Evolutionary conservation across 495 filamentous ascomycete species (phyloP).

Genomic region (Aspergillus sclerotiicarbonarius): DNA sequence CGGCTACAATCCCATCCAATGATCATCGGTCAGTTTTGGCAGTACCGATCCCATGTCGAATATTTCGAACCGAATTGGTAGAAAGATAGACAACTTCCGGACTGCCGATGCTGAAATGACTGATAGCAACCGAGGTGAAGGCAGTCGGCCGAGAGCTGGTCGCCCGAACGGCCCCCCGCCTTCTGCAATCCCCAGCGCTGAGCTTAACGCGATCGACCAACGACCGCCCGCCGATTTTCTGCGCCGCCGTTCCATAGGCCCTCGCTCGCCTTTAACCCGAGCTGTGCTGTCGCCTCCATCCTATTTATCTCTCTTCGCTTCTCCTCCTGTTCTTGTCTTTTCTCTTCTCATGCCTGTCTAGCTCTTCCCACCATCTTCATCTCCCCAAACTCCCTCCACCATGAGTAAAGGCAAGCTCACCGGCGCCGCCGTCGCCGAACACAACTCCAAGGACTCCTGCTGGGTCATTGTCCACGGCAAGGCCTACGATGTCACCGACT

Average conservation of each 20-base stretch:
- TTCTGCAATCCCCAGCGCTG: neutral
- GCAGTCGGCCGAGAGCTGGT: no score
- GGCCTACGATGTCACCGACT: conserved; percentile 91
- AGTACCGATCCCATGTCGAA: no score
- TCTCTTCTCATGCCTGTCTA: conserved; percentile 8
- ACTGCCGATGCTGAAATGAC: no score
- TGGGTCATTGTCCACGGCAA: conserved; percentile 88
- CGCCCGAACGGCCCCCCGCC: no score
- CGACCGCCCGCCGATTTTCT: conserved; percentile 11
- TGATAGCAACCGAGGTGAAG: no score
- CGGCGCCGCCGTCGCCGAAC: conserved; percentile 72
- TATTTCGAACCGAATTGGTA: no score
- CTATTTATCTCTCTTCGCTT: neutral
- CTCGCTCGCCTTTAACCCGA: conserved; percentile 2
- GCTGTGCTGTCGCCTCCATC: neutral
- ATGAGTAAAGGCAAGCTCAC: conserved; percentile 55
- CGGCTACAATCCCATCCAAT: no score
- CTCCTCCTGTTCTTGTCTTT: neutral
- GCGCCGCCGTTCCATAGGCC: neutral
- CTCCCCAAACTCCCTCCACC: conserved; percentile 6
- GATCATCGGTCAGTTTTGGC: no score
- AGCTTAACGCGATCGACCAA: conserved; percentile 5
- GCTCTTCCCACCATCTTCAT: conserved; percentile 4
- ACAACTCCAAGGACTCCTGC: conserved; percentile 78
- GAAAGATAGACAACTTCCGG: no score